Conservation (phyloP, 352 stramenopile species). For the Blastocystis sp. region DNA sequence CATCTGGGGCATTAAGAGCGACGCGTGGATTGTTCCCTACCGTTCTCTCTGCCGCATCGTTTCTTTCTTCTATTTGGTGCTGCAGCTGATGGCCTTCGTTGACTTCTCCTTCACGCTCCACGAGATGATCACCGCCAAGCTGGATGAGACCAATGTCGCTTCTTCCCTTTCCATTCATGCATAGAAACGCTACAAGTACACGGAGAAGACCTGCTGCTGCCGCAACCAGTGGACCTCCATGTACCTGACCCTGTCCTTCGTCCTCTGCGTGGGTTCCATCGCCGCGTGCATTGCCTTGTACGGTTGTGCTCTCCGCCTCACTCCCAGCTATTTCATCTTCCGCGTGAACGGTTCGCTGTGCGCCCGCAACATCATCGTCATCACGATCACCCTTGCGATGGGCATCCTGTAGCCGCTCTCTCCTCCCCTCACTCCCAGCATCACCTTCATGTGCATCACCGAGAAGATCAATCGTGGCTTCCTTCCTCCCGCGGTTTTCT, state of each 20-base stretch:
- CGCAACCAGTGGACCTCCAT: slow-evolving; percentile 9
- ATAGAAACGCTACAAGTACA: slow-evolving; percentile 39
- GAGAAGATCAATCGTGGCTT: slow-evolving; percentile 35
- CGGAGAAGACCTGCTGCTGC: slow-evolving; percentile 43
- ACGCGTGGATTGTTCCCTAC: neutral
- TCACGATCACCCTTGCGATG: neutral
- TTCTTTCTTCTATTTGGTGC: slow-evolving; percentile 18
- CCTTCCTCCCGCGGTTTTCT: slow-evolving; percentile 7
- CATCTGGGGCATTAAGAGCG: neutral
- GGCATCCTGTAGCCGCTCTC: neutral
- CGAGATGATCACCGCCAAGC: neutral
- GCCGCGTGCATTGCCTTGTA: slow-evolving; percentile 46
- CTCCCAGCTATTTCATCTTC: slow-evolving; percentile 35
- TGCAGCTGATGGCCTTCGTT: slow-evolving; percentile 3
- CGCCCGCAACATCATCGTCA: neutral
- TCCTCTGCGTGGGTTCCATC: neutral
- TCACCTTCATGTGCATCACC: neutral
- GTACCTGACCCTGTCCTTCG: slow-evolving; percentile 19
- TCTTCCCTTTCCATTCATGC: neutral
- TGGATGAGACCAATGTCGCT: slow-evolving; percentile 28
- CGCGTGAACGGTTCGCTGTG: neutral
- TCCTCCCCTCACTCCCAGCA: neutral
- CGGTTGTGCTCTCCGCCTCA: neutral
- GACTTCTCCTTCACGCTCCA: slow-evolving; percentile 26
- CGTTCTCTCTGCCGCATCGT: neutral